Evolutionary conservation across 352 stramenopile genomes (phyloP).

Genomic region (Paralagenidium karlingii): DNA sequence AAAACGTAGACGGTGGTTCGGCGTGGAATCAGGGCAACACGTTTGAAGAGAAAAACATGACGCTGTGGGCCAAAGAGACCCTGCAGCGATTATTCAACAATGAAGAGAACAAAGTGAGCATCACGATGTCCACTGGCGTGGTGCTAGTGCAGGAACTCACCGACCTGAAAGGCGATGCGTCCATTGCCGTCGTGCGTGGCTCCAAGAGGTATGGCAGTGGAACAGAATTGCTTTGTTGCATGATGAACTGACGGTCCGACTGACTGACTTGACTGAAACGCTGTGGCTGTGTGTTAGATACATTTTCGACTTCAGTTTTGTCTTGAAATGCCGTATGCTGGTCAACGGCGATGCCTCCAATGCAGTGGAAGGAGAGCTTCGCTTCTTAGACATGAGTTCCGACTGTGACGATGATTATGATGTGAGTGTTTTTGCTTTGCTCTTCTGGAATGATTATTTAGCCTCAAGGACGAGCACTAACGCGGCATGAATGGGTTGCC

Average conservation of each 20-base stretch:
- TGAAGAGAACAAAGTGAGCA: constrained; percentile 1
- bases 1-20: constrained; percentile 72
- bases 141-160: constrained; percentile 56
- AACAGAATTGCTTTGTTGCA: no score
- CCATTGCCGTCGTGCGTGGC: constrained; percentile 84
- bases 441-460: no score
- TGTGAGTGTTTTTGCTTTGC: no score
- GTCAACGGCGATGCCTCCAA: constrained; percentile 5
- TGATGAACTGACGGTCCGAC: neutral
- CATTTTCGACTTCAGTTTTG: constrained; percentile 76
- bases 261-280: neutral
- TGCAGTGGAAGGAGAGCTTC: constrained; percentile 33
- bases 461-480: no score
- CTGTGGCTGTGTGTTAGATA: constrained; percentile 1
- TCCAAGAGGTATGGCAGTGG: constrained; percentile 93
- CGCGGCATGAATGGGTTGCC: no score
- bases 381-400: constrained; percentile 76
- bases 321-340: constrained; percentile 26
- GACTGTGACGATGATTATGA: constrained; percentile 55
- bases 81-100: constrained; percentile 43
- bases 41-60: constrained; percentile 90
- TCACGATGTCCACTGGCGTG: constrained; percentile 14
- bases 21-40: constrained; percentile 92
- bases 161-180: constrained; percentile 86
- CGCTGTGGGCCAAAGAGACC: constrained; percentile 65